Base-by-base conservation (phyloP, 139 green algal genomes). In the Coelastrella sp. region DNA sequence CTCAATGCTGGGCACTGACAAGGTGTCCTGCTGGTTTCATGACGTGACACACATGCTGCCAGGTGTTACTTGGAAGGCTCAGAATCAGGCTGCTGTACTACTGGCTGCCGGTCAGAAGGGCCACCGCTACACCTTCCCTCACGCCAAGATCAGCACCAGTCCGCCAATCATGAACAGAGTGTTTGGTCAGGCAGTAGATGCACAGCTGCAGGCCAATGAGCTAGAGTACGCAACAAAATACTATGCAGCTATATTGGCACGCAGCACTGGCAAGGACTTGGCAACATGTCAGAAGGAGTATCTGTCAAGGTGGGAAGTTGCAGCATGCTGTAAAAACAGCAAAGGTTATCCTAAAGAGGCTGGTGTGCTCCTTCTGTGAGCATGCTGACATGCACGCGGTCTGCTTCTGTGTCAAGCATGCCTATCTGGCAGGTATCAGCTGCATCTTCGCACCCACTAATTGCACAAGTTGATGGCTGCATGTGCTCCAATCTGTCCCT, bases 11-110 rank as follows among this genome's bases (percentile, higher is more conserved):
- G n/a, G n/a, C n/a, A n/a, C n/a, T n/a, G n/a, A n/a, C n/a, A n/a
- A n/a, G n/a, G n/a, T n/a, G n/a, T n/a, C n/a, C n/a, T n/a, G n/a
- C n/a, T n/a, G n/a, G n/a, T n/a, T n/a, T n/a, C n/a, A n/a, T n/a
- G 15, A 21, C 37, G 4, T 37, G 41, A 21, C 2, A 19, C 19
- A 32, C 53, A 21, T 6, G 9, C 64, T 30, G 0, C 0, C 74
- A 81, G 74, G 90, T 60, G 88, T 92, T 13, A 94, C 88, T 0
- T 92, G 90, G 90, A 92, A 94, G 87, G 88, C 90, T 21, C 88
- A 94, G 86, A 94, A 94, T 85, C 90, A 93, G 86, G 90, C 90
- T 35, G 90, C 88, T 15, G 88, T 94, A 63, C 85, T 94, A 81
- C 83, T 94, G 38, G 86, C 87, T 19, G 85, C 90, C 2, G 90